Evolutionary conservation across 1,139 yeast genomes (phyloP).

Genomic region (Meyerozyma smithsonii): DNA sequence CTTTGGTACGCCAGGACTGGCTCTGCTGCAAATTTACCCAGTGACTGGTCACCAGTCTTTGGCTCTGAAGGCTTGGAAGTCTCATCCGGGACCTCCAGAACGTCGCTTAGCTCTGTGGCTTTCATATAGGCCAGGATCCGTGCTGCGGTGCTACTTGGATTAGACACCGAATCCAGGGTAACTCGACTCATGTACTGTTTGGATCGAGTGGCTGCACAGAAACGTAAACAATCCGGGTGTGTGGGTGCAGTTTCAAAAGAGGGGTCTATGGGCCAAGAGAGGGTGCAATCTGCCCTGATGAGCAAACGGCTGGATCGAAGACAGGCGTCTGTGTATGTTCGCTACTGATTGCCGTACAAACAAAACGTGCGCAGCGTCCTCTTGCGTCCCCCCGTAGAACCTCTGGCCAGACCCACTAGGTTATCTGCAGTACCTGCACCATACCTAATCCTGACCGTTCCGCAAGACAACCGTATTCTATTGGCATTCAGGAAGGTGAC

Average conservation of each 20-base stretch:
- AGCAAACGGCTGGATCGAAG: too few species aligned
- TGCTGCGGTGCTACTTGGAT: conserved; percentile 19
- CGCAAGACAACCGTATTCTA: background rate
- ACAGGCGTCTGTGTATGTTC: too few species aligned
- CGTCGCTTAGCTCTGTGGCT: conserved; percentile 24
- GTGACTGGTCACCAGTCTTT: background rate
- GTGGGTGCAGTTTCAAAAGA: background rate
- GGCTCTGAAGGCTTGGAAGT: background rate
- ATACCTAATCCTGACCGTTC: background rate
- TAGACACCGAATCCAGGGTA: conserved; percentile 20
- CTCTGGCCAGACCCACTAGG: background rate
- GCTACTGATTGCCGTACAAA: too few species aligned
- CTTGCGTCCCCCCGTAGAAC: background rate
- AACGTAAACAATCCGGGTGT: conserved; percentile 4
- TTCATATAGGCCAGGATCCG: conserved; percentile 20
- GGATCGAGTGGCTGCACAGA: conserved; percentile 4
- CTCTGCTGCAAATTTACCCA: background rate
- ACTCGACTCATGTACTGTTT: conserved; percentile 5
- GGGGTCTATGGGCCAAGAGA: too few species aligned
- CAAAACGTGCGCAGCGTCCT: too few species aligned
- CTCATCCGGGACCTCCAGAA: conserved; percentile 5
- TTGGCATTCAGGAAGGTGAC: background rate
- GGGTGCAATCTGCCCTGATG: too few species aligned
- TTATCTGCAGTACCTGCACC: background rate
- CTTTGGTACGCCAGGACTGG: conserved; percentile 21